Conservation (phyloP, 2,329 filamentous ascomycete genomes). For the Fusarium nodosum region DNA sequence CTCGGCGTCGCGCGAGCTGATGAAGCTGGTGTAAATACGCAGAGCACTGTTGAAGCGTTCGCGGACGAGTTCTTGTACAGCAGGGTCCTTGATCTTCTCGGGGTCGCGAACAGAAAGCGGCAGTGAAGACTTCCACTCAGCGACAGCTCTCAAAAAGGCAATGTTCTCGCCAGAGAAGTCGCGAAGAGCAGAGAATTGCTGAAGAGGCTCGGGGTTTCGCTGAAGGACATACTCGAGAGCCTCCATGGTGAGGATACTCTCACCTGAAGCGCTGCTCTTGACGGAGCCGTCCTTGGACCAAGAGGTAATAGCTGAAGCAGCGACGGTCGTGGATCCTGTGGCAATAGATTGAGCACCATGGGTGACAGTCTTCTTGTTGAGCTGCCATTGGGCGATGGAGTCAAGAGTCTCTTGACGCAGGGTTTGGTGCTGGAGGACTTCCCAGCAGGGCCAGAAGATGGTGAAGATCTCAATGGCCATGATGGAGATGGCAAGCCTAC, state of each 20-base stretch:
- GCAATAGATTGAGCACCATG: slow-evolving; percentile 53
- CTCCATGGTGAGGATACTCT: slow-evolving; percentile 55
- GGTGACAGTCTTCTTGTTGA: slow-evolving; percentile 54
- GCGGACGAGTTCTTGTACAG: slow-evolving; percentile 56
- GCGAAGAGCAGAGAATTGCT: slow-evolving; percentile 73
- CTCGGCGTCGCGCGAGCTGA: slow-evolving; percentile 61
- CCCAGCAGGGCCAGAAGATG: slow-evolving; percentile 72
- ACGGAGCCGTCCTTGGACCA: slow-evolving; percentile 55
- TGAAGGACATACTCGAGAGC: slow-evolving; percentile 68
- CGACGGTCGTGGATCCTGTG: slow-evolving; percentile 53
- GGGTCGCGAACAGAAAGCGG: slow-evolving; percentile 46
- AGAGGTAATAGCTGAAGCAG: slow-evolving; percentile 55
- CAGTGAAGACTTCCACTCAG: slow-evolving; percentile 57
- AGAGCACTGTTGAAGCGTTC: slow-evolving; percentile 70
- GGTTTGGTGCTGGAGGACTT: slow-evolving; percentile 63
- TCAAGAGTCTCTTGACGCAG: slow-evolving; percentile 64
- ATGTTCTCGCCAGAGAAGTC: slow-evolving; percentile 80
- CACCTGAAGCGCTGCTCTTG: slow-evolving; percentile 52
- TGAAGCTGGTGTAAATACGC: slow-evolving; percentile 55
- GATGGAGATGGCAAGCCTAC: slow-evolving; percentile 70
- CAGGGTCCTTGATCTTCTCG: slow-evolving; percentile 39
- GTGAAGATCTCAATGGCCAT: slow-evolving; percentile 73
- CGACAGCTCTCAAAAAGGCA: slow-evolving; percentile 71
- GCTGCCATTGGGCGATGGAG: slow-evolving; percentile 64
- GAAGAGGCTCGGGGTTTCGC: slow-evolving; percentile 70